phyloP scores from a whole-genome alignment of 2,329 filamentous ascomycete genomes.

The Gremmenia infestans region DNA sequence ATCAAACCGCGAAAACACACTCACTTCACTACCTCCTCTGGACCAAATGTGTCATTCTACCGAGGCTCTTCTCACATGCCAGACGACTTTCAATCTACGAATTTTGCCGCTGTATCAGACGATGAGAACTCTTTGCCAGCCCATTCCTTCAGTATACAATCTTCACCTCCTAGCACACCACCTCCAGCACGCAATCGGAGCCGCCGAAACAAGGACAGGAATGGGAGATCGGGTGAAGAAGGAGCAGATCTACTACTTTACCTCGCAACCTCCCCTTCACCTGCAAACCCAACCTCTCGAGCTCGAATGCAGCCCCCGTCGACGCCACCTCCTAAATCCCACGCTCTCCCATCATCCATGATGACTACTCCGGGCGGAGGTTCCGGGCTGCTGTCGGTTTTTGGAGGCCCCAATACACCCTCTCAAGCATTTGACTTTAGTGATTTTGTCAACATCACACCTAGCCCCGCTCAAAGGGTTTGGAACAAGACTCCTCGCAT shows the following conservation, averaged over 20 bases:
- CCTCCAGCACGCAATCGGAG: slow-evolving; percentile 56
- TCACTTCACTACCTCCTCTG: slow-evolving; percentile 66
- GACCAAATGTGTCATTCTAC: slow-evolving; percentile 75
- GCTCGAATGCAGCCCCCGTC: slow-evolving; percentile 64
- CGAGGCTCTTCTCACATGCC: slow-evolving; percentile 52
- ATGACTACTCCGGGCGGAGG: slow-evolving; percentile 79
- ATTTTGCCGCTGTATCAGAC: slow-evolving; percentile 61
- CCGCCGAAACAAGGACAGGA: slow-evolving; percentile 45
- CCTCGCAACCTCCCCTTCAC: slow-evolving; percentile 86
- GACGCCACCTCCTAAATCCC: slow-evolving; percentile 69
- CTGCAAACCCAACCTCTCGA: slow-evolving; percentile 56
- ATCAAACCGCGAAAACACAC: slow-evolving; percentile 70
- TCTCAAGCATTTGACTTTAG: slow-evolving; percentile 85
- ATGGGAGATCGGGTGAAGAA: slow-evolving; percentile 64
- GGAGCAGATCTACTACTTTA: slow-evolving; percentile 78
- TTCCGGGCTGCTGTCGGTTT: slow-evolving; percentile 59
- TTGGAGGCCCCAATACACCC: slow-evolving; percentile 69
- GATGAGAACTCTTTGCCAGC: slow-evolving; percentile 77
- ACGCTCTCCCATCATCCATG: slow-evolving; percentile 73
- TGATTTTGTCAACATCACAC: slow-evolving; percentile 96
- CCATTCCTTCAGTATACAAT: slow-evolving; percentile 67
- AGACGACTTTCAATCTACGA: slow-evolving; percentile 55
- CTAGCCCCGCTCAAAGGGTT: slow-evolving; percentile 83
- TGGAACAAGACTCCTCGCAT: slow-evolving; percentile 47
- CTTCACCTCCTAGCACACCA: slow-evolving; percentile 85